A percentile compares a stretch with the other conserved stretches of the same genome.
Conservation (phyloP, 2,329 filamentous ascomycete species). For the Daldinia sp. region DNA sequence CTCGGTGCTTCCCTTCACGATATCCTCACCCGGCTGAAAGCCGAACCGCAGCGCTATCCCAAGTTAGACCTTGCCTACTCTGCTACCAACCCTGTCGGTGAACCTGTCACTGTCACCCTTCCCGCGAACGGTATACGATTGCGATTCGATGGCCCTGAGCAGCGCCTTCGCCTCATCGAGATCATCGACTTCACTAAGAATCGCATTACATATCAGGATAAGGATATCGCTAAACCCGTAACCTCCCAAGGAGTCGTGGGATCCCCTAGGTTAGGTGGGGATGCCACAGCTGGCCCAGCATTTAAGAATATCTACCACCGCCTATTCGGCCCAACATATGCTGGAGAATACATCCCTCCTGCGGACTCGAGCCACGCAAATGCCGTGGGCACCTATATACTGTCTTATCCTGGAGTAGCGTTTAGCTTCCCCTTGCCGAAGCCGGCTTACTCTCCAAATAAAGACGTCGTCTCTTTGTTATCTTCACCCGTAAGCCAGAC, state of each 20-base stretch:
- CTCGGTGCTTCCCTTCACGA: conserved; percentile 94
- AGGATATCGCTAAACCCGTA: conserved; percentile 76
- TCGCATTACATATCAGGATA: conserved; percentile 76
- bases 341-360: conserved; percentile 87
- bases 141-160: conserved; percentile 93
- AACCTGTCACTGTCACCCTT: conserved; percentile 80
- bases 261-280: conserved; percentile 48
- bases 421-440: conserved; percentile 87
- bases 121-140: conserved; percentile 89
- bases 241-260: conserved; percentile 52
- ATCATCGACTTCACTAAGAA: conserved; percentile 90
- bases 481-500: conserved; percentile 81
- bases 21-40: conserved; percentile 86
- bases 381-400: conserved; percentile 80
- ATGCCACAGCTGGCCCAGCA: conserved; percentile 70
- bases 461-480: conserved; percentile 87
- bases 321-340: conserved; percentile 92
- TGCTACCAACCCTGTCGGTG: conserved; percentile 76
- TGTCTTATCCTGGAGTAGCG: conserved; percentile 94
- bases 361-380: conserved; percentile 60
- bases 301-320: conserved; percentile 94
- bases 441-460: conserved; percentile 78
- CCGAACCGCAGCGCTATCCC: conserved; percentile 84
- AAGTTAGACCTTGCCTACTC: conserved; percentile 87
- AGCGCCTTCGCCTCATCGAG: conserved; percentile 90